Evolutionary conservation across 768 basidiomycete genomes (phyloP).

Genomic region (Trichaptum fuscoviolaceum): DNA sequence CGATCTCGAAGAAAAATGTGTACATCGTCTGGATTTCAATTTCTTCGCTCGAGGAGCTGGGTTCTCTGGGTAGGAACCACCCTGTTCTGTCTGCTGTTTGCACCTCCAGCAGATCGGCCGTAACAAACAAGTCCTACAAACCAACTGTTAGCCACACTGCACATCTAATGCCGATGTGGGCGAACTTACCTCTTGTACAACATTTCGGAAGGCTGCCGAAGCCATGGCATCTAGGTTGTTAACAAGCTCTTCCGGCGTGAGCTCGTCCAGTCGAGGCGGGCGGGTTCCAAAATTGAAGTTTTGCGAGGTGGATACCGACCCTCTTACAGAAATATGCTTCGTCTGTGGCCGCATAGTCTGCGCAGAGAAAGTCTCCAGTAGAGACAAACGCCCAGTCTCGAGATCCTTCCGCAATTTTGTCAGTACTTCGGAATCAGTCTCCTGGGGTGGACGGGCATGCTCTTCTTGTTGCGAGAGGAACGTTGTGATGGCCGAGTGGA

Average conservation of each 20-base stretch:
- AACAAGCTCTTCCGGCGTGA: slow-evolving; percentile 67
- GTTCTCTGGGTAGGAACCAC: slow-evolving; percentile 68
- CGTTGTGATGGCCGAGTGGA: slow-evolving; percentile 49
- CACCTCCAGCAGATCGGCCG: slow-evolving; percentile 74
- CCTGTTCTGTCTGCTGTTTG: slow-evolving; percentile 76
- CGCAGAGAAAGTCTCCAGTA: slow-evolving; percentile 43
- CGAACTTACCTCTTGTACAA: slow-evolving; percentile 65
- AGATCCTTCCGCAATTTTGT: slow-evolving; percentile 22
- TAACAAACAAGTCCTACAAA: slow-evolving; percentile 66
- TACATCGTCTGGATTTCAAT: slow-evolving; percentile 80
- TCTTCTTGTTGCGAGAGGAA: slow-evolving; percentile 39
- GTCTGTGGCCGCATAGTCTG: slow-evolving; percentile 54
- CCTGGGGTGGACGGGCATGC: slow-evolving; percentile 31
- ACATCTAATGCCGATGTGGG: slow-evolving; percentile 4
- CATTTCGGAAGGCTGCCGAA: slow-evolving; percentile 65
- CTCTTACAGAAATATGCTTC: slow-evolving; percentile 5
- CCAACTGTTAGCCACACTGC: not conserved
- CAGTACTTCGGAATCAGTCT: slow-evolving; percentile 33
- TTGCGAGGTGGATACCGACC: slow-evolving; percentile 11
- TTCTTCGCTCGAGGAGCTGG: slow-evolving; percentile 46
- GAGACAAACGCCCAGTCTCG: slow-evolving; percentile 32
- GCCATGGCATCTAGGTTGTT: slow-evolving; percentile 75
- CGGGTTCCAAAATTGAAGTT: slow-evolving; percentile 31
- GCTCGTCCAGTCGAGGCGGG: slow-evolving; percentile 58
- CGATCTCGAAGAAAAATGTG: slow-evolving; percentile 64